phyloP scores from a whole-genome alignment of 2,329 filamentous ascomycete genomes.

The Neofusicoccum umdonicola region DNA sequence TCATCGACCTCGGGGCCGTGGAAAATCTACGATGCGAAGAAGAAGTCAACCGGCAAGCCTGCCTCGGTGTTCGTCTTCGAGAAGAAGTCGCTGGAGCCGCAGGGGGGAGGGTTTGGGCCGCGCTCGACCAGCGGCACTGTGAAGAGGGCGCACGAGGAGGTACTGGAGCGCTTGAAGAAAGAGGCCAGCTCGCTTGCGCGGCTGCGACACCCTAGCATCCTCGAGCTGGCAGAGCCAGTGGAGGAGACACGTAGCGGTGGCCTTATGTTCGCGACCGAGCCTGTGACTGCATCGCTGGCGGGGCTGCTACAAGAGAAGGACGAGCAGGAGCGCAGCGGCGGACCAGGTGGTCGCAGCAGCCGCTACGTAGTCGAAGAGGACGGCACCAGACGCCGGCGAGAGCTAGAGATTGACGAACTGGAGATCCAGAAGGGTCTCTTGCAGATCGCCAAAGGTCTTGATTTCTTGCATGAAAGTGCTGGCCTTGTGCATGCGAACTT shows the following conservation, averaged over 20 bases:
- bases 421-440: constrained; percentile 96
- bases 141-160: constrained; percentile 82
- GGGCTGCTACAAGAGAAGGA: constrained; percentile 84
- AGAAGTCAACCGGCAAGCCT: constrained; percentile 85
- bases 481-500: constrained; percentile 91
- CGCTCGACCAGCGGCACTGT: constrained; percentile 65
- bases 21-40: constrained; percentile 97
- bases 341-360: constrained; percentile 68
- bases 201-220: constrained; percentile 83
- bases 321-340: constrained; percentile 70
- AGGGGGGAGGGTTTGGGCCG: constrained; percentile 54
- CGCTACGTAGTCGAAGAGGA: constrained; percentile 79
- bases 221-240: constrained; percentile 91
- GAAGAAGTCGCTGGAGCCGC: constrained; percentile 74
- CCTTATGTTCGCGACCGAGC: constrained; percentile 92
- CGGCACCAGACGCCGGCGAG: constrained; percentile 68
- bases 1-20: constrained; percentile 85
- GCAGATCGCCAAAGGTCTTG: constrained; percentile 88
- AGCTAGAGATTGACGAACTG: constrained; percentile 91
- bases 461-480: constrained; percentile 94
- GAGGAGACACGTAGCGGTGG: constrained; percentile 91
- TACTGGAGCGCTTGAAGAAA: constrained; percentile 84
- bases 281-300: constrained; percentile 83
- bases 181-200: constrained; percentile 87
- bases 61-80: constrained; percentile 96